Conservation (phyloP, 768 basidiomycete genomes). For the Baorangia bicolor region DNA sequence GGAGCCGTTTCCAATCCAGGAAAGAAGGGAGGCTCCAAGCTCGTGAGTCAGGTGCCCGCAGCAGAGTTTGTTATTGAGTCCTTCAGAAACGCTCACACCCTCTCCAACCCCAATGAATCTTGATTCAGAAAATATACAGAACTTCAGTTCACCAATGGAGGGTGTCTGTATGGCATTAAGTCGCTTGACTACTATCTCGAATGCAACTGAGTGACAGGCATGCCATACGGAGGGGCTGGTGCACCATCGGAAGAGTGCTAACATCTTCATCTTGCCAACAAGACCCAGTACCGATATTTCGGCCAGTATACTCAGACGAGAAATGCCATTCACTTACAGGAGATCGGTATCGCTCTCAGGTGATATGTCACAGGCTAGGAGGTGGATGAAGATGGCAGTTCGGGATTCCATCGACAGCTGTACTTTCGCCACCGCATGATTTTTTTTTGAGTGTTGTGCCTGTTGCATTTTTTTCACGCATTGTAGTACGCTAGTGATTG, state of each 20-base stretch:
- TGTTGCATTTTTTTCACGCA: too few species aligned
- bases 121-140: constrained; percentile 98
- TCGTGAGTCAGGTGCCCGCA: constrained; percentile 82
- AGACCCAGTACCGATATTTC: constrained; percentile 82
- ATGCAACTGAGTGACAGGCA: constrained; percentile 81
- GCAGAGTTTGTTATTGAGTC: constrained; percentile 94
- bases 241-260: constrained; percentile 85
- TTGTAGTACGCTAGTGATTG: too few species aligned
- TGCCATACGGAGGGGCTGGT: constrained; percentile 89
- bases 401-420: too few species aligned
- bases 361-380: too few species aligned
- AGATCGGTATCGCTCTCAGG: too few species aligned
- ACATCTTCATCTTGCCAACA: constrained; percentile 82
- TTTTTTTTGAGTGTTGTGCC: too few species aligned
- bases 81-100: constrained; percentile 89
- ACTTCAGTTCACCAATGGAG: constrained; percentile 92
- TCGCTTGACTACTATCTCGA: constrained; percentile 97
- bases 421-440: too few species aligned
- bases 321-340: constrained; percentile 89
- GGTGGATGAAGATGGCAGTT: too few species aligned
- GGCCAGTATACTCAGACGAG: too few species aligned
- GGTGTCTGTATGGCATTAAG: constrained; percentile 85
- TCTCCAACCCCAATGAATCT: constrained; percentile 93
- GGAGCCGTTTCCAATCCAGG: constrained; percentile 84
- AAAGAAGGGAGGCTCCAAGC: constrained; percentile 93